Evolutionary conservation across 2,329 filamentous ascomycete genomes (phyloP), one percentile per base, ranked within the genome.

Genomic region (Aspergillus texensis): DNA sequence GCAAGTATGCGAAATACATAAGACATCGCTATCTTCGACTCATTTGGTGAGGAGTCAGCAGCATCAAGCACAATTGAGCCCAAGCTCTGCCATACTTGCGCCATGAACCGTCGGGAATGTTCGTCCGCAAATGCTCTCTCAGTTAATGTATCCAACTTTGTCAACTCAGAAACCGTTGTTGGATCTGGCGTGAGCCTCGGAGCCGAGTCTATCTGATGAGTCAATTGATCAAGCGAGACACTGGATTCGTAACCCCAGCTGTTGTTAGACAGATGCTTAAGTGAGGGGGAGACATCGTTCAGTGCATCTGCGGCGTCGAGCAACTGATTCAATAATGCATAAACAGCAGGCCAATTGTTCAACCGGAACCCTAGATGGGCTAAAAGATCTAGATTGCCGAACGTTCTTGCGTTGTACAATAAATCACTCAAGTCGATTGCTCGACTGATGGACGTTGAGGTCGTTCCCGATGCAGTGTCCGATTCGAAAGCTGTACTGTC

Each of bases 1-100:
- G 79, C 82, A 63, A 83, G 71, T 34, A 79, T 75, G 32, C 76
- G 79, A 65, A 79, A 77, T 9, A 83, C 80, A 57, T 75, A 77
- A 58, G 77, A 77, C 80, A 83, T 83, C 46, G 78, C 76, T 14
- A 72, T 45, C 52, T 76, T 74, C 8, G 76, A 74, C 61, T 80
- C 71, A 24, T 73, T 72, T 4, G 71, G 58, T 4, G 74, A 62
- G 14, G 67, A 65, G 66, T 80, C 76, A n/a, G 79, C 74, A 57
- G 80, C 78, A 48, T 74, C 68, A n/a, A 82, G 66, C 24, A 82
- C 73, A 58, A 83, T 75, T 53, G 68, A 70, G 6, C 79, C 79
- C 34, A 81, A 68, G 41, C 70, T 77, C 63, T 74, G 71, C 71
- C 79, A 79, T 21, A 81, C 66, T 60, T 81, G 73, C 11, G 73